A percentile compares a stretch with the other conserved stretches of the same genome.
Evolutionary conservation across 768 basidiomycete genomes (phyloP).

Genomic region (Fomitopsis pulvina): DNA sequence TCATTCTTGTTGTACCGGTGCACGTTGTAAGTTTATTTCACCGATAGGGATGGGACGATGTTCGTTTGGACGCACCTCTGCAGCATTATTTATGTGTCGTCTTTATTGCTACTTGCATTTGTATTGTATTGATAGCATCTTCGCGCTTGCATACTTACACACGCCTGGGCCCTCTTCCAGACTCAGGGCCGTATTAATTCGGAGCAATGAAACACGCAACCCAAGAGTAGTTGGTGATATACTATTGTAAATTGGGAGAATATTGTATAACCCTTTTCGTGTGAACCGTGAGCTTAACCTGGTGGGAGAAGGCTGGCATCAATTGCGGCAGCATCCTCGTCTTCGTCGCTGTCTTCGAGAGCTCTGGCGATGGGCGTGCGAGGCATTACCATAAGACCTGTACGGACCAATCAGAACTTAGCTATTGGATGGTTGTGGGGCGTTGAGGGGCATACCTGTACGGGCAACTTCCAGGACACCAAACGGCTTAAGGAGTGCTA

Average conservation of each 20-base stretch:
- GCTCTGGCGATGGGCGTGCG: constrained; percentile 77
- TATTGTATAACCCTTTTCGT: neutral
- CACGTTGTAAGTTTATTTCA: neutral
- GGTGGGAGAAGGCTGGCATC: constrained; percentile 93
- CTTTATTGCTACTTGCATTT: constrained; percentile 3
- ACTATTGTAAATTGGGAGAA: neutral
- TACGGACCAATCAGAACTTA: neutral
- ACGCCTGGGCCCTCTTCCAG: neutral
- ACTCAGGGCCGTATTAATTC: neutral
- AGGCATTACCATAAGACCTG: constrained; percentile 98
- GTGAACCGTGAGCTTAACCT: constrained; percentile 45
- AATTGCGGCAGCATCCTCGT: constrained; percentile 51
- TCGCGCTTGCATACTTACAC: neutral
- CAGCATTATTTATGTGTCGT: constrained; percentile 2
- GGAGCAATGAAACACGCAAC: neutral
- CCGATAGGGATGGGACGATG: constrained; percentile 6
- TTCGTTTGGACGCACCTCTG: neutral
- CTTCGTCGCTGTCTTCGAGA: constrained; percentile 46
- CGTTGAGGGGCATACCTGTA: constrained; percentile 54
- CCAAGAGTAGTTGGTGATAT: constrained; percentile 1
- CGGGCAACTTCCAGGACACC: constrained; percentile 94
- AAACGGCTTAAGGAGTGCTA: constrained; percentile 87
- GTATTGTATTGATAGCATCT: constrained; percentile 3
- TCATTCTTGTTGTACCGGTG: neutral
- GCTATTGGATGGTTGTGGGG: neutral